Conservation (phyloP, 805 yeast genomes). For the Suhomyces vadensis region DNA sequence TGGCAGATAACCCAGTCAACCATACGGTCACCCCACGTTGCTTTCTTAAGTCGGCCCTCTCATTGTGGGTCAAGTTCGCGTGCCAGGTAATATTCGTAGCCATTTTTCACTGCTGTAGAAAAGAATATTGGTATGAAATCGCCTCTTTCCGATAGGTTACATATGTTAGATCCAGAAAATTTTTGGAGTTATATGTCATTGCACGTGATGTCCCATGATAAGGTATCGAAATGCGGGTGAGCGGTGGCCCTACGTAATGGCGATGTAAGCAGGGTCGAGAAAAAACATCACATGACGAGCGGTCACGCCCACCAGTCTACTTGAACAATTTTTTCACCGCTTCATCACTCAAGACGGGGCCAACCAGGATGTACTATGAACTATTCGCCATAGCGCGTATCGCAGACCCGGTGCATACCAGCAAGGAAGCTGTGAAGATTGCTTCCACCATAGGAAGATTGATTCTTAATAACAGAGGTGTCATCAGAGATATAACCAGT, state of each 20-base stretch:
- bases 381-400: constrained; percentile 87
- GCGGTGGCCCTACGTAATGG: background rate
- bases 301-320: background rate
- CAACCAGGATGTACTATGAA: constrained; percentile 84
- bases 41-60: constrained; percentile 68
- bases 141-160: background rate
- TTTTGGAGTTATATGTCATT: constrained; percentile 6
- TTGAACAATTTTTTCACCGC: constrained; percentile 1
- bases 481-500: constrained; percentile 79
- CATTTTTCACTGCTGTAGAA: constrained; percentile 46
- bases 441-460: constrained; percentile 76
- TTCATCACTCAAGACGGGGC: background rate
- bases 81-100: constrained; percentile 98
- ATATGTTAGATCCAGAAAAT: background rate
- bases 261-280: background rate
- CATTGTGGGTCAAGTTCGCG: constrained; percentile 79
- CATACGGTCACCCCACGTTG: constrained; percentile 91
- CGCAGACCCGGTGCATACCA: constrained; percentile 49
- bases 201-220: constrained; percentile 8
- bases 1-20: constrained; percentile 94
- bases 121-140: background rate
- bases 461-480: constrained; percentile 87
- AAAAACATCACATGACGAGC: background rate
- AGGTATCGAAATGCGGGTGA: background rate
- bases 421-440: constrained; percentile 43